Evolutionary conservation across 345 rosid genomes (phyloP), one percentile per base, ranked within the genome.

Genomic region (Lumnitzera littorea): DNA sequence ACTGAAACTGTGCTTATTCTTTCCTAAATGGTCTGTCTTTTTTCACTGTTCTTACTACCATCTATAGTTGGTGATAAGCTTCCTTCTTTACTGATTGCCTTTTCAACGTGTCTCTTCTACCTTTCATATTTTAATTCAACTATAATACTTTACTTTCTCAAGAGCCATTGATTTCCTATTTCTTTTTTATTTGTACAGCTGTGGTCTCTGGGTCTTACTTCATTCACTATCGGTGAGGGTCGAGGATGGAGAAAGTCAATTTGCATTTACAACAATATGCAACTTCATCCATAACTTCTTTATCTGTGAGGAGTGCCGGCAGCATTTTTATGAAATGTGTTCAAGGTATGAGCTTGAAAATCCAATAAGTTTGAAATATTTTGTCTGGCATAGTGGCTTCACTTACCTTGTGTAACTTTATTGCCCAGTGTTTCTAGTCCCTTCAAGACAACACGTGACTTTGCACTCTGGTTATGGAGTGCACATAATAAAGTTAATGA

Each of bases 241-340:
- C 52, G 95, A 80, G 41, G 89, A 90, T 74, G 88, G 82, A 62
- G 97, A 90, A 74, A 90, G 95, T 75, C 97, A 86, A 64, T 84
- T 82, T 70, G 82, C 92, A 51, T 94, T 94, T 69, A 71, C 76
- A 61, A 31, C 97, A 56, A 68, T 83, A 47, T 88, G 99, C 67
- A 95, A 90, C 62, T 94, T 90, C 74, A 79, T 94, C 64, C 85
- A 86, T 76, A 86, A 82, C 72, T 90, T 94, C 73, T 94, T 94
- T 69, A 67, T 90, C 63, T 94, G 99, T 46, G 89, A 94, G 75
- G 99, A 94, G 64, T 90, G 99, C 71, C 97, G 97, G 55, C 87
- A 72, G 63, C 97, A 88, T 83, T 94, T 94, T 76, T 74, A 83
- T 69, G 67, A 66, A 15, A 94, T 86, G 96, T 94, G 99, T 74